Percentiles rank a stretch among this genome's conserved stretches.
Evolutionary conservation across 2,329 filamentous ascomycete species (phyloP).

Genomic region (Westerdykella aurantiaca): DNA sequence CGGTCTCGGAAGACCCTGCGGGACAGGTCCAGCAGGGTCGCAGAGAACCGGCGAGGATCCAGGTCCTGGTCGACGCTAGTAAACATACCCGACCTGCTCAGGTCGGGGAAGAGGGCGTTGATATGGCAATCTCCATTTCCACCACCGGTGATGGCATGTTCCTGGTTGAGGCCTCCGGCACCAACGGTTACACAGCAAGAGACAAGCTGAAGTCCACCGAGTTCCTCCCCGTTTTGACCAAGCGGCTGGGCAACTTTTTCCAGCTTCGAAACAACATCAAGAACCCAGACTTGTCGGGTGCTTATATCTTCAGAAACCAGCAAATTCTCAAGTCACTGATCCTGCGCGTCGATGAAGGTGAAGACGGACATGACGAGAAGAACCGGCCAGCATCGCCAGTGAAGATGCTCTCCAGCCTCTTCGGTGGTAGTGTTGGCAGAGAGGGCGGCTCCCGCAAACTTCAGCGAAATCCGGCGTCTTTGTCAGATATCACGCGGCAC

Average conservation of each 20-base stretch:
- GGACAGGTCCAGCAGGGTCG: slow-evolving; percentile 59
- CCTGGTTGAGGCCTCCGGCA: slow-evolving; percentile 55
- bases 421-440: slow-evolving; percentile 55
- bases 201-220: slow-evolving; percentile 70
- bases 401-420: slow-evolving; percentile 80
- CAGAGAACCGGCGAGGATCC: slow-evolving; percentile 61
- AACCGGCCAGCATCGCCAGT: slow-evolving; percentile 80
- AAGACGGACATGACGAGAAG: slow-evolving; percentile 47
- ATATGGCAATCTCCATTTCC: slow-evolving; percentile 62
- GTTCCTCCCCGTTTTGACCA: slow-evolving; percentile 68
- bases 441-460: slow-evolving; percentile 31
- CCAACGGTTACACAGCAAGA: slow-evolving; percentile 64
- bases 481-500: slow-evolving; percentile 34
- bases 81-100: slow-evolving; percentile 53
- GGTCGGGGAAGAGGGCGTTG: slow-evolving; percentile 52
- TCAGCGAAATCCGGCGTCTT: slow-evolving; percentile 27
- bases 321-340: slow-evolving; percentile 68
- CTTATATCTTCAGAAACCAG: slow-evolving; percentile 70
- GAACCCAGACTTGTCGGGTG: slow-evolving; percentile 59
- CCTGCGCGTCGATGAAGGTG: slow-evolving; percentile 55
- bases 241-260: slow-evolving; percentile 67
- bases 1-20: slow-evolving; percentile 66
- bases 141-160: slow-evolving; percentile 51
- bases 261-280: slow-evolving; percentile 63
- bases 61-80: slow-evolving; percentile 67